A percentile compares a stretch with the other conserved stretches of the same genome.
These are phyloP conservation scores for Rhizodiscina lignyota DNA, from an alignment of 495 filamentous ascomycete genomes.

Conservation along the genomic window DNA sequence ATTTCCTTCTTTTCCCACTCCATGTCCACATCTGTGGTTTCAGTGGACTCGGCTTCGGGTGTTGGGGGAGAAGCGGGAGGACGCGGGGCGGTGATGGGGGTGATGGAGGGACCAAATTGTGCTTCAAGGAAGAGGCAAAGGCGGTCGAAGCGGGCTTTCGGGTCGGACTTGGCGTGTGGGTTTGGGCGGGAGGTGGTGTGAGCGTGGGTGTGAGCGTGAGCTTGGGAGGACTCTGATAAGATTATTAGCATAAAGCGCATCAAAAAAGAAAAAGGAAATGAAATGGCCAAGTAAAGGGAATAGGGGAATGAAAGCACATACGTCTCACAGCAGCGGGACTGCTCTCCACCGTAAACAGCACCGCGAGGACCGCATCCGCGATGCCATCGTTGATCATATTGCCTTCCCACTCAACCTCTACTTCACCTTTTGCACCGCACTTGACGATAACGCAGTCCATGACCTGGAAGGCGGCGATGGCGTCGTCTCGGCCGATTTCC, in stretches of 20 bases:
- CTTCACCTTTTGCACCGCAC: slow-evolving; percentile 43
- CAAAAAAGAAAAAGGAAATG: slow-evolving; percentile 1
- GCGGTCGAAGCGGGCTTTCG: slow-evolving; percentile 59
- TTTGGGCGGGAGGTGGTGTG: slow-evolving; percentile 18
- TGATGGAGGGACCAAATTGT: slow-evolving; percentile 69
- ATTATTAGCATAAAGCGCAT: background rate
- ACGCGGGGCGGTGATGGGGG: slow-evolving; percentile 34
- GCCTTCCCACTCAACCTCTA: slow-evolving; percentile 92
- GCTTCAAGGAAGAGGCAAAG: slow-evolving; percentile 93
- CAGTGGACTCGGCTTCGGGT: slow-evolving; percentile 22
- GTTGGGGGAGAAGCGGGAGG: slow-evolving; percentile 6
- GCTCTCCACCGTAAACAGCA: slow-evolving; percentile 76
- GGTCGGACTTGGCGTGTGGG: slow-evolving; percentile 50
- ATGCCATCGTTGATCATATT: slow-evolving; percentile 96
- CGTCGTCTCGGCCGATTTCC: slow-evolving; percentile 32
- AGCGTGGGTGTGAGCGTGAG: slow-evolving; percentile 34
- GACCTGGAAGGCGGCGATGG: slow-evolving; percentile 50
- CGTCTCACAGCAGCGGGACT: slow-evolving; percentile 89
- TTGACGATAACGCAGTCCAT: slow-evolving; percentile 81
- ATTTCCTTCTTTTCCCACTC: slow-evolving; percentile 43
- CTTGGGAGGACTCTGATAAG: slow-evolving; percentile 36
- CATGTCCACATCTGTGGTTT: too few relatives aligned
- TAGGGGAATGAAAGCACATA: slow-evolving; percentile 25
- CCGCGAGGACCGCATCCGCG: slow-evolving; percentile 85
- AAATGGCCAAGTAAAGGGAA: background rate